phyloP scores from a whole-genome alignment of 805 yeast species.

The Starmerella stigmatis region DNA sequence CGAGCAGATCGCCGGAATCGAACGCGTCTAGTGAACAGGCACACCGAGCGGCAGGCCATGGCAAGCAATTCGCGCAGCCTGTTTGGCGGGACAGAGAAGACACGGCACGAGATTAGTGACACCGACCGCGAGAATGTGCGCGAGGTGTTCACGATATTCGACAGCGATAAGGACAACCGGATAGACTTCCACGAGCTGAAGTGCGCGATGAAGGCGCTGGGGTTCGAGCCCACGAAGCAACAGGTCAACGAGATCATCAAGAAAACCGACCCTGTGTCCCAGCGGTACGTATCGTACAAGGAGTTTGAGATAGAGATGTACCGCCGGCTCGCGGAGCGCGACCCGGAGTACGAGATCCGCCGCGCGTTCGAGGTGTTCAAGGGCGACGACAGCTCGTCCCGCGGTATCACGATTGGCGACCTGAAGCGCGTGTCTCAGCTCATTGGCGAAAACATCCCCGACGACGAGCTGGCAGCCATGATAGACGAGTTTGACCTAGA shows the following conservation, averaged over 20 bases:
- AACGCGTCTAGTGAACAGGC: too few relatives aligned
- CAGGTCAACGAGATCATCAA: constrained; percentile 71
- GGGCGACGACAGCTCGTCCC: constrained; percentile 46
- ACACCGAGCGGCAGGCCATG: background rate
- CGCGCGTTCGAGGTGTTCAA: constrained; percentile 95
- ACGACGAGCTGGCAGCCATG: constrained; percentile 91
- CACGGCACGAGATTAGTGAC: constrained; percentile 7
- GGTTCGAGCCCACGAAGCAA: constrained; percentile 72
- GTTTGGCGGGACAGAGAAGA: background rate
- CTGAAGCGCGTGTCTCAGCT: constrained; percentile 84
- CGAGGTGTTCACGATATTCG: constrained; percentile 86
- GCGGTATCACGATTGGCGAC: constrained; percentile 75
- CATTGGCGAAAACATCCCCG: constrained; percentile 81
- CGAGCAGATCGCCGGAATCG: too few relatives aligned
- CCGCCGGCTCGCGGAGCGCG: constrained; percentile 70
- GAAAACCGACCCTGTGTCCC: constrained; percentile 51
- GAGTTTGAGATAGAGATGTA: constrained; percentile 74
- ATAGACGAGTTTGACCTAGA: constrained; percentile 94
- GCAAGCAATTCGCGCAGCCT: background rate
- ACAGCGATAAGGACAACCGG: constrained; percentile 81
- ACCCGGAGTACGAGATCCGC: constrained; percentile 83
- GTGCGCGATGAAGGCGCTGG: constrained; percentile 88
- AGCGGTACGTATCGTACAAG: constrained; percentile 50
- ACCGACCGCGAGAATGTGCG: constrained; percentile 50
- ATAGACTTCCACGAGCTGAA: constrained; percentile 88